Evolutionary conservation across 176 grass and related monocot species (phyloP).

Genomic region (Urochloa ruziziensis): DNA sequence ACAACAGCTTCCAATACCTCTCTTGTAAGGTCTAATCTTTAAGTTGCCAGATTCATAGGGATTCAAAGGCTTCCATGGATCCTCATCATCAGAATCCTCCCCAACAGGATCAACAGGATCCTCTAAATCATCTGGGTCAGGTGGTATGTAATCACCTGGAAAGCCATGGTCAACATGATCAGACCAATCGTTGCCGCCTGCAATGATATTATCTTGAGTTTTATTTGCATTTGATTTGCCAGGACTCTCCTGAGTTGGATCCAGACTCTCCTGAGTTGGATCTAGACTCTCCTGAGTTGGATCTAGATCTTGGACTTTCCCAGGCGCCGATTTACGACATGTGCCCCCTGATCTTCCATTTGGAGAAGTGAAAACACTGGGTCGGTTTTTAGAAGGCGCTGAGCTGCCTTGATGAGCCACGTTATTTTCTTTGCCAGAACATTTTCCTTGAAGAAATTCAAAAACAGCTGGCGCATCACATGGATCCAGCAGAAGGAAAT

Average conservation of each 20-base stretch:
- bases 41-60: slow-evolving; percentile 83
- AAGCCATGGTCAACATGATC: slow-evolving; percentile 27
- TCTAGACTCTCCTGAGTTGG: slow-evolving; percentile 26
- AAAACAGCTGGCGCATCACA: slow-evolving; percentile 78
- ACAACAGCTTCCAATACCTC: slow-evolving; percentile 45
- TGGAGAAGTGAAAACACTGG: slow-evolving; percentile 58
- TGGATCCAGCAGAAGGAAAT: slow-evolving; percentile 88
- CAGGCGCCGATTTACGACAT: slow-evolving; percentile 33
- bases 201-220: slow-evolving; percentile 38
- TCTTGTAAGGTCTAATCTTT: slow-evolving; percentile 80
- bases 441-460: slow-evolving; percentile 70
- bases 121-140: slow-evolving; percentile 44
- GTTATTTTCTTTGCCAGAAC: slow-evolving; percentile 40
- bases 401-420: slow-evolving; percentile 27
- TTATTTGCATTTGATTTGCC: slow-evolving; percentile 30
- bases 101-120: slow-evolving; percentile 35
- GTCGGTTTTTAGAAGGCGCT: slow-evolving; percentile 44
- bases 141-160: slow-evolving; percentile 39
- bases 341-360: slow-evolving; percentile 54
- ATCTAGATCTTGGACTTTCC: slow-evolving; percentile 38
- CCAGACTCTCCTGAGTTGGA: slow-evolving; percentile 25
- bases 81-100: slow-evolving; percentile 73
- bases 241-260: slow-evolving; percentile 8
- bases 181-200: slow-evolving; percentile 36
- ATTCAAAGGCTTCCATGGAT: slow-evolving; percentile 83